phyloP scores from a whole-genome alignment of 2,329 filamentous ascomycete species.

The Neonectria magnoliae region DNA sequence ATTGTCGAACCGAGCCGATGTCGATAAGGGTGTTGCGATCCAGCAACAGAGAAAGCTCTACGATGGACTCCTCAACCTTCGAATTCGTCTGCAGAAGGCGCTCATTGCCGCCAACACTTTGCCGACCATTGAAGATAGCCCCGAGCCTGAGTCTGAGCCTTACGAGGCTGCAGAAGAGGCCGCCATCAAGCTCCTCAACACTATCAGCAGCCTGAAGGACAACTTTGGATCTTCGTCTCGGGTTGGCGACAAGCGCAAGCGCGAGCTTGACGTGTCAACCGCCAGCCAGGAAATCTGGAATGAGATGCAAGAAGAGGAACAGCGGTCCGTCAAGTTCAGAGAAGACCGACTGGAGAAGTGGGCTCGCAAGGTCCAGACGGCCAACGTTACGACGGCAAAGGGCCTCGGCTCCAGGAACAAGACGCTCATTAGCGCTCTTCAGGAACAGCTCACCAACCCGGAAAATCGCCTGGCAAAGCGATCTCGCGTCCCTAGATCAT shows the following conservation, averaged over 20 bases:
- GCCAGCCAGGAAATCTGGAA: constrained; percentile 76
- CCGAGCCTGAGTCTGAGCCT: constrained; percentile 56
- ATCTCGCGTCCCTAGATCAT: constrained; percentile 77
- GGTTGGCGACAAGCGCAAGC: constrained; percentile 71
- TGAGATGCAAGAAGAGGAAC: constrained; percentile 74
- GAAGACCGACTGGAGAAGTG: constrained; percentile 86
- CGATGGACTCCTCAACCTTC: constrained; percentile 86
- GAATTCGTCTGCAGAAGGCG: constrained; percentile 93
- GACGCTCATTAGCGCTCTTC: constrained; percentile 71
- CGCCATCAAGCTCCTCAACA: constrained; percentile 85
- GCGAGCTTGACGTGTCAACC: constrained; percentile 62
- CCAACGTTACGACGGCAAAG: constrained; percentile 50
- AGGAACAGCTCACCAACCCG: constrained; percentile 72
- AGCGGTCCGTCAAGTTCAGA: constrained; percentile 67
- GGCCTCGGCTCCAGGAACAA: constrained; percentile 46
- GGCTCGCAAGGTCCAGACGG: constrained; percentile 74
- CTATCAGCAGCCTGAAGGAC: constrained; percentile 75
- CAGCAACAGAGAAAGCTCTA: constrained; percentile 87
- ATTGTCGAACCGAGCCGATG: constrained; percentile 62
- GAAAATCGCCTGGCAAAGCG: constrained; percentile 73
- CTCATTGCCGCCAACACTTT: constrained; percentile 84
- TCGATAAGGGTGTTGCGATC: constrained; percentile 86
- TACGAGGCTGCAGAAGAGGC: constrained; percentile 85
- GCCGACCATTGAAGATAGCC: constrained; percentile 54
- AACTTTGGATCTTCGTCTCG: constrained; percentile 64